Percentiles rank a stretch among this genome's conserved stretches.
Evolutionary conservation across 805 yeast species (phyloP).

Genomic region (Nakazawaea ishiwadae): DNA sequence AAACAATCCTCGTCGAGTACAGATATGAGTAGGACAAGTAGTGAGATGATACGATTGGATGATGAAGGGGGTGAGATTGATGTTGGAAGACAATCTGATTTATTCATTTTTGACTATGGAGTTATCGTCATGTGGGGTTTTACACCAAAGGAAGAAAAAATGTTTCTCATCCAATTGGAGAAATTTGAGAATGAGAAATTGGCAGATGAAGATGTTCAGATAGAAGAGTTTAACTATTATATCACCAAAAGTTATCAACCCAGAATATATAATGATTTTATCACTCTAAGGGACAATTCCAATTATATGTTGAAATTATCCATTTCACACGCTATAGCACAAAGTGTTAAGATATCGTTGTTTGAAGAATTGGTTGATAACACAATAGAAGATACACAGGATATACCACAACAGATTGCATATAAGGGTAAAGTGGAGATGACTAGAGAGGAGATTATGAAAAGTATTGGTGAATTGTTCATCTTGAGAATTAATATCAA

Average conservation of each 20-base stretch:
- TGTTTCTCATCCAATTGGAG: conserved; percentile 81
- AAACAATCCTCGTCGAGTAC: conserved; percentile 5
- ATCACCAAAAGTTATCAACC: conserved; percentile 94
- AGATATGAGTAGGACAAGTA: conserved; percentile 10
- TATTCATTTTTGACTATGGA: conserved; percentile 92
- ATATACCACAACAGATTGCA: conserved; percentile 94
- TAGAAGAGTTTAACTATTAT: conserved; percentile 93
- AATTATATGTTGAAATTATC: conserved; percentile 91
- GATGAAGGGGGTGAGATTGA: conserved; percentile 96
- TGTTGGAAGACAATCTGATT: conserved; percentile 71
- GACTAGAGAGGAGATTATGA: conserved; percentile 94
- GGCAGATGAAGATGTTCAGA: conserved; percentile 86
- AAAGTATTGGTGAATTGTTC: conserved; percentile 92
- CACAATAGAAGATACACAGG: conserved; percentile 96
- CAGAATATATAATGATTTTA: conserved; percentile 90
- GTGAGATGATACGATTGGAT: conserved; percentile 57
- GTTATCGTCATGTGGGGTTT: conserved; percentile 98
- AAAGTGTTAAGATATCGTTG: conserved; percentile 88
- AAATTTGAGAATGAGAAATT: conserved; percentile 88
- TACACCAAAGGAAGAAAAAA: conserved; percentile 73
- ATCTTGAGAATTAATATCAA: conserved; percentile 80
- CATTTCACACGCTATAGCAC: conserved; percentile 93
- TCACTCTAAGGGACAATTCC: conserved; percentile 82
- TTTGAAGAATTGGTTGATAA: conserved; percentile 96
- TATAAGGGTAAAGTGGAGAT: conserved; percentile 90